phyloP scores from a whole-genome alignment of 805 yeast species.

The Sugiyamaella boreocaroliniensis region DNA sequence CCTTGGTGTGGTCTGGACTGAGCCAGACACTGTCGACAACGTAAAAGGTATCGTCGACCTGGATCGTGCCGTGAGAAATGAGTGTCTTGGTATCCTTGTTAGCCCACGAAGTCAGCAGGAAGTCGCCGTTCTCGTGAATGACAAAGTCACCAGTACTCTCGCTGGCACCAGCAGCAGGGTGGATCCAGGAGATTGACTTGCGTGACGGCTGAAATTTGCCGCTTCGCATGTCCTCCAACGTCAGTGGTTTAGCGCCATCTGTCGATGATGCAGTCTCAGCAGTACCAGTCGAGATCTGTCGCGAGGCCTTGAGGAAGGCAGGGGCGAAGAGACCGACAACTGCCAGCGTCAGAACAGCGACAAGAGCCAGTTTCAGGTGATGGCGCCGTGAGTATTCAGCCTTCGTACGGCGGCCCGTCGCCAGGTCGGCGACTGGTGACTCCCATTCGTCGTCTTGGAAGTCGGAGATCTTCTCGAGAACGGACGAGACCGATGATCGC shows the following conservation, averaged over 20 bases:
- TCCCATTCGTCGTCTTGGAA: background rate
- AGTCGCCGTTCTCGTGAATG: conserved; percentile 35
- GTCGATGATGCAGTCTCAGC: background rate
- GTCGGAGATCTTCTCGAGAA: conserved; percentile 13
- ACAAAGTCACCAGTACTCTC: conserved; percentile 66
- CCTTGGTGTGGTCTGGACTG: conserved; percentile 41
- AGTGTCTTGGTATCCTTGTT: conserved; percentile 8
- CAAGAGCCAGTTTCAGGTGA: background rate
- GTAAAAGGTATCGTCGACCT: conserved; percentile 37
- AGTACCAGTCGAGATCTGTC: background rate
- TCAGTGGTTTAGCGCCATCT: conserved; percentile 23
- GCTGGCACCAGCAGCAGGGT: conserved; percentile 39
- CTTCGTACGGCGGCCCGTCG: background rate
- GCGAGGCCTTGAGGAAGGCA: conserved; percentile 4
- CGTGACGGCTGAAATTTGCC: conserved; percentile 49
- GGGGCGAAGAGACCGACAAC: conserved; percentile 5
- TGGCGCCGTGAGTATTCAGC: background rate
- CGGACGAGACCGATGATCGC: conserved; percentile 17
- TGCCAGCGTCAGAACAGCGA: background rate
- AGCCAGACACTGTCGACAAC: conserved; percentile 38
- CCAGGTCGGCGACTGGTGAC: background rate
- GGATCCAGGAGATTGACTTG: conserved; percentile 65
- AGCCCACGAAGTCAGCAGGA: conserved; percentile 43
- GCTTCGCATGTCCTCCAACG: conserved; percentile 44
- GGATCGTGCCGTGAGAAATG: conserved; percentile 27